Evolutionary conservation across 495 filamentous ascomycete species (phyloP).

Genomic region (Talaromyces nanjingensis): DNA sequence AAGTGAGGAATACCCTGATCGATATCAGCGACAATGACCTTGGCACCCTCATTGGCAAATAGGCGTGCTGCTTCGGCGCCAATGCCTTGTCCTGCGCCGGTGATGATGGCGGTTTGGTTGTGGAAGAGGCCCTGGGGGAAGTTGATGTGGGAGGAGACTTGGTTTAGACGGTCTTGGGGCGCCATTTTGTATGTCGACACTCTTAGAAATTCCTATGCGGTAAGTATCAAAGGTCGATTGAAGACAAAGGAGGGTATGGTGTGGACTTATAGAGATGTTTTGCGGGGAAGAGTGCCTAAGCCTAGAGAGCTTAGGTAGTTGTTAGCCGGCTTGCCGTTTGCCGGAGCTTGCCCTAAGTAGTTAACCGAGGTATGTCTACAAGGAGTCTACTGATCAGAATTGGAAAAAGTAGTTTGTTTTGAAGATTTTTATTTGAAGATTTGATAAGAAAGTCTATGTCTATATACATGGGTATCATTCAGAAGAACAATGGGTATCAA

Average conservation of each 20-base stretch:
- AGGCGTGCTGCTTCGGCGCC: constrained; percentile 74
- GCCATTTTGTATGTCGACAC: constrained; percentile 21
- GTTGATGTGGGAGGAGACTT: constrained; percentile 70
- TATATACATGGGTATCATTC: background rate
- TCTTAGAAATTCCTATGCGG: no score
- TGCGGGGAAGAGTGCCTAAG: background rate
- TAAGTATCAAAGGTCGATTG: no score
- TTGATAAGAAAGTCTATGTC: background rate
- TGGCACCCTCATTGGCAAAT: constrained; percentile 81
- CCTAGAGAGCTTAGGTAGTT: background rate
- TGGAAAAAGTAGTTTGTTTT: background rate
- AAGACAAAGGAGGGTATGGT: background rate
- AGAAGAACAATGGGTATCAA: background rate
- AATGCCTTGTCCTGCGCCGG: constrained; percentile 82
- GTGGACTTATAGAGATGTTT: background rate
- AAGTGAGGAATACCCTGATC: constrained; percentile 49
- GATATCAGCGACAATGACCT: constrained; percentile 75
- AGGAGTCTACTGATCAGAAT: background rate
- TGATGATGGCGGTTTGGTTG: constrained; percentile 81
- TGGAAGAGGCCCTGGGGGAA: constrained; percentile 70
- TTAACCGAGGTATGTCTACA: background rate
- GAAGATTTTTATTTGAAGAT: background rate
- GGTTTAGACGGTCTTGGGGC: constrained; percentile 48
- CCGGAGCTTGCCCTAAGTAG: background rate
- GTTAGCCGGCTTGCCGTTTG: background rate